phyloP scores from a whole-genome alignment of 2,329 filamentous ascomycete species.

The Fusarium nodosum region DNA sequence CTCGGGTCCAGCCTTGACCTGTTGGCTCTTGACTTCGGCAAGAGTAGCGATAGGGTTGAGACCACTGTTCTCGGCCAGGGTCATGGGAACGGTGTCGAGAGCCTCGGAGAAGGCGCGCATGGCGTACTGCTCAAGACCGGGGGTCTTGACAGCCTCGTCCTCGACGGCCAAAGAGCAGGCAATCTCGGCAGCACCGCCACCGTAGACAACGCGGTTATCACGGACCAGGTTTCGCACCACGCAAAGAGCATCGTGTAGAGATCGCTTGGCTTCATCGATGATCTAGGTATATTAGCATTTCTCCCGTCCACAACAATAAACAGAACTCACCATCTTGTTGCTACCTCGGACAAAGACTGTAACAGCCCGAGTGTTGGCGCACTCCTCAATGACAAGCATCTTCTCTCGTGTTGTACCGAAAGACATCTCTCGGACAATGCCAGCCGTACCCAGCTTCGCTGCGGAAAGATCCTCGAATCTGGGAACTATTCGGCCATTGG shows the following conservation, averaged over 20 bases:
- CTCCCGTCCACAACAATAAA: not conserved
- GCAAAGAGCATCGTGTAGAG: constrained; percentile 95
- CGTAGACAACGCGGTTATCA: constrained; percentile 98
- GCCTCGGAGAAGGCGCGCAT: constrained; percentile 99
- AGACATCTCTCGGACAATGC: constrained; percentile 91
- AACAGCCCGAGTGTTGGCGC: constrained; percentile 95
- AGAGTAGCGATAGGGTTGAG: constrained; percentile 96
- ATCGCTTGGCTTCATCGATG: constrained; percentile 98
- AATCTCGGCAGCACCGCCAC: constrained; percentile 95
- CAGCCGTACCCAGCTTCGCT: constrained; percentile 91
- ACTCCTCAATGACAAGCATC: constrained; percentile 99
- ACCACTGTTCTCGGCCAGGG: constrained; percentile 96
- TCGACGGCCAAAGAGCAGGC: constrained; percentile 97
- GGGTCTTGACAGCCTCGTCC: constrained; percentile 92
- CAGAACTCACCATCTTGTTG: constrained; percentile 91
- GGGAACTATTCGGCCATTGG: constrained; percentile 96
- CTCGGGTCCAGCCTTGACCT: constrained; percentile 78
- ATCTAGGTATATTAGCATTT: constrained; percentile 69
- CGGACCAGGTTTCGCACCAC: constrained; percentile 96
- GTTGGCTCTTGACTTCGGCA: constrained; percentile 94
- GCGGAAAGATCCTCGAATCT: constrained; percentile 94
- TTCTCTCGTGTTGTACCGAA: constrained; percentile 99
- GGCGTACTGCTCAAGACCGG: constrained; percentile 97
- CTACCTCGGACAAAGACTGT: constrained; percentile 96
- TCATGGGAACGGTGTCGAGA: constrained; percentile 93